phyloP scores from a whole-genome alignment of 2,329 filamentous ascomycete species.

The Proliferodiscus dingleyae region DNA sequence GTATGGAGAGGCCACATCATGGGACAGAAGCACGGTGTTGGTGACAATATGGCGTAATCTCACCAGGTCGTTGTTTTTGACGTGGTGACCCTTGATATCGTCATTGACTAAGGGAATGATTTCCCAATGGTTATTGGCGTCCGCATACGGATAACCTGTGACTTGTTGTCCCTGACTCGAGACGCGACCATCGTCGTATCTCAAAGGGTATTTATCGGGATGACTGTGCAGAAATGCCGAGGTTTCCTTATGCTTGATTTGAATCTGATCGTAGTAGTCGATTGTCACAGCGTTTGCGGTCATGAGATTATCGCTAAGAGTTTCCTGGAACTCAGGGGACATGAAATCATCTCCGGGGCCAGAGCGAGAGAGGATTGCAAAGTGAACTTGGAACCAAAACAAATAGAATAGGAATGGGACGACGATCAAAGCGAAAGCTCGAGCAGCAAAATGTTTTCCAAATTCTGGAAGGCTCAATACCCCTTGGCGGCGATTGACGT shows the following conservation, averaged over 20 bases:
- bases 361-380: slow-evolving; percentile 79
- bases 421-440: slow-evolving; percentile 78
- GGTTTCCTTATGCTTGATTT: slow-evolving; percentile 93
- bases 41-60: slow-evolving; percentile 84
- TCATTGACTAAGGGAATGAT: slow-evolving; percentile 67
- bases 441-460: slow-evolving; percentile 82
- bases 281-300: slow-evolving; percentile 79
- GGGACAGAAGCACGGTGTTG: slow-evolving; percentile 79
- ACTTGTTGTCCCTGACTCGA: slow-evolving; percentile 98
- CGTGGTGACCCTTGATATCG: slow-evolving; percentile 53
- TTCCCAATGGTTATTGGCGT: slow-evolving; percentile 99
- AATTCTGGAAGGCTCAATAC: slow-evolving; percentile 76
- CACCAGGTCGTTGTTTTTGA: slow-evolving; percentile 81
- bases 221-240: slow-evolving; percentile 96
- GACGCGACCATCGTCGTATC: slow-evolving; percentile 95
- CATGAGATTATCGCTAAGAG: slow-evolving; percentile 91
- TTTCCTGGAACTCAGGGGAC: slow-evolving; percentile 97
- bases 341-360: slow-evolving; percentile 98
- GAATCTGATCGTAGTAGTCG: slow-evolving; percentile 84
- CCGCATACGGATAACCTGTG: slow-evolving; percentile 95
- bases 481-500: slow-evolving; percentile 79
- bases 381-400: slow-evolving; percentile 99
- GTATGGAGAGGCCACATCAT: slow-evolving; percentile 95
- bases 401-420: slow-evolving; percentile 97
- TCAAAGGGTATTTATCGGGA: slow-evolving; percentile 78